Evolutionary conservation across 257 asterid species (phyloP), one percentile per base, ranked within the genome.

Genomic region (Cynanchum wilfordii): DNA sequence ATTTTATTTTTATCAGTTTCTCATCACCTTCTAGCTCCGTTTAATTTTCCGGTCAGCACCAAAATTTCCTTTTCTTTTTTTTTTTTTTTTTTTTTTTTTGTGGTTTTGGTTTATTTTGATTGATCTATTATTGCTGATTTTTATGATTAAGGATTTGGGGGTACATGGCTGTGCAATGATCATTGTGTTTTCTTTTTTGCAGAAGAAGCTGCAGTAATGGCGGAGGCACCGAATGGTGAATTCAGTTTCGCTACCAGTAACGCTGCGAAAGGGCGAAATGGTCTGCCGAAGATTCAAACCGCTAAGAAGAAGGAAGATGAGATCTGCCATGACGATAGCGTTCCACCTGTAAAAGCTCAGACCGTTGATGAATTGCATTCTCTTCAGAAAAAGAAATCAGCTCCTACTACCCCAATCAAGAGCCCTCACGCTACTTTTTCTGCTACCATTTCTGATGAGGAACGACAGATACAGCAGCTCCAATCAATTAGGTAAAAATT

Each of bases 361-460:
- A 93, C 93, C 44, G 72, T 93, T 30, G 95, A 93, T 44, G 95
- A 93, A 49, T 76, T 93, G 78, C 98, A 90, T 84, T 90, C 96
- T 5, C 95, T 93, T 25, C 98, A 93, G 89, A 93, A 73, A 83
- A 93, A 93, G 84, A 93, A 77, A 73, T 87, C 98, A 45, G 94
- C 93, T 19, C 96, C 97, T 0, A 84, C 88, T 15, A 90, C 98
- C 8, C 98, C 98, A 0, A 72, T 84, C 73, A 84, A 70, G 68
- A 86, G 81, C 64, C 78, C 85, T 68, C 86, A 76, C 79, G 78
- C 81, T 20, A 79, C 86, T 36, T 85, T 87, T 70, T 75, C 72
- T 57, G 54, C 80, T 47, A 33, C 62, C 44, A 10, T 82, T 47
- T 73, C 94, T 10, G 95, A 90, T 40, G 90, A 87, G 16, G 83